phyloP scores from a whole-genome alignment of 495 filamentous ascomycete genomes.

The Penicillium cinerascens region DNA sequence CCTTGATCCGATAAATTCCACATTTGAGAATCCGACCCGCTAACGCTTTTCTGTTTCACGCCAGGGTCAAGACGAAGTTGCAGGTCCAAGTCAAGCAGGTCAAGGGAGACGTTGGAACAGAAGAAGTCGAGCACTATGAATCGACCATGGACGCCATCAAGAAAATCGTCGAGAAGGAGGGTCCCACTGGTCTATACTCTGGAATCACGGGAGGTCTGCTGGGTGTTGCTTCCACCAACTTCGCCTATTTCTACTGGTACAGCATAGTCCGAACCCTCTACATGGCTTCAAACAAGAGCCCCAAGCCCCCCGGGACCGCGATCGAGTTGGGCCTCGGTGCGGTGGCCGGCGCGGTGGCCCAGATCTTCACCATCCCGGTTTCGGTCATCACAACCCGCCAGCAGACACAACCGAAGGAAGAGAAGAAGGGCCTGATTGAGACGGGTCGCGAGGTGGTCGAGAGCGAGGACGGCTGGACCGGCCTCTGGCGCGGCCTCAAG shows the following conservation, averaged over 20 bases:
- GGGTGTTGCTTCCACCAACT: conserved; percentile 95
- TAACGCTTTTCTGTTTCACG: conserved; percentile 11
- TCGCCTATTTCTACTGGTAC: conserved; percentile 99
- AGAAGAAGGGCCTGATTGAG: conserved; percentile 82
- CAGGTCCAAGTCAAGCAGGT: conserved; percentile 86
- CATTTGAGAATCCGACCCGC: background rate
- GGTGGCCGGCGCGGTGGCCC: conserved; percentile 82
- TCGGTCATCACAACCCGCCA: conserved; percentile 93
- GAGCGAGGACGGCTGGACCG: conserved; percentile 83
- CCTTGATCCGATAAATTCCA: background rate
- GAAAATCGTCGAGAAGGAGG: conserved; percentile 82
- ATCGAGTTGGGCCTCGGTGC: conserved; percentile 86
- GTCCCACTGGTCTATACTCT: conserved; percentile 77
- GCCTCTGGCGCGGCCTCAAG: conserved; percentile 93
- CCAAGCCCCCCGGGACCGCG: conserved; percentile 71
- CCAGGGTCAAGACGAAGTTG: conserved; percentile 90
- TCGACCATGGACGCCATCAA: conserved; percentile 83
- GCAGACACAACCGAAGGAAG: conserved; percentile 81
- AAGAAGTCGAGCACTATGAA: conserved; percentile 67
- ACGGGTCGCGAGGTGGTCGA: conserved; percentile 86
- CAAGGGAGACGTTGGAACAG: conserved; percentile 25
- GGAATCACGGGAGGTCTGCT: conserved; percentile 83
- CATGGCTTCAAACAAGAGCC: conserved; percentile 59
- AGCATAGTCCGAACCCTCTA: conserved; percentile 82
- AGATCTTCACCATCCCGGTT: conserved; percentile 94